Evolutionary conservation across 2,329 filamentous ascomycete genomes (phyloP), one percentile per base, ranked within the genome.

Genomic region (Monilinia vaccinii-corymbosi): DNA sequence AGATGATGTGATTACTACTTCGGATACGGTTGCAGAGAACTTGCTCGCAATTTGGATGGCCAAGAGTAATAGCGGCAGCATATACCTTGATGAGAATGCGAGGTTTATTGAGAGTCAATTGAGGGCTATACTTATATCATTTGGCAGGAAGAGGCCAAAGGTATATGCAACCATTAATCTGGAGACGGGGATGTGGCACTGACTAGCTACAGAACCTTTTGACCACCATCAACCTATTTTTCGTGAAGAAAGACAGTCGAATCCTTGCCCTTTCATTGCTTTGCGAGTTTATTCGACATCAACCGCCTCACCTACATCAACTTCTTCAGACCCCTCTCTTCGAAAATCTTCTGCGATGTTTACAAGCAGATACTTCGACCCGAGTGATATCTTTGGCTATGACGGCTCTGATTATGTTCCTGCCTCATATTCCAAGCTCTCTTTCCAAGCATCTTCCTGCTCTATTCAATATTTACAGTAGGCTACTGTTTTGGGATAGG

Each of bases 381-480:
- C 86, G 86, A 0, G 83, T 88, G 3, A 79, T 93, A n/a, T 88
- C 88, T 1, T 76, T 91, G 47, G 87, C 88, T 1, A 75, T 94
- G 56, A 88, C 87, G 5, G 82, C 84, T 9, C 74, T 94, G 61
- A 86, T 89, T 65, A 94, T 94, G 89, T 83, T 93, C 32, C 73
- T 94, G 53, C 89, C 89, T 1, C 88, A 92, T 69, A 89, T 93
- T 72, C 89, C 89, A 1, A 86, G 82, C 66, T 86, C 86, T 2
- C 74, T 92, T 16, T 83, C 85, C 2, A 79, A 82, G 0, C 81
- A 87, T 69, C 77, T 94, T 7, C 85, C 88, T 34, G 82, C 83
- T 23, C 76, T 94, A 21, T 94, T 93, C 78, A 86, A 91, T 63
- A 86, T 94, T 56, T 94, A 94, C 71, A 88, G 86, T 58, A 80